Evolutionary conservation across 306 rosid species (phyloP).

Genomic region (Gastrolobium bilobum): DNA sequence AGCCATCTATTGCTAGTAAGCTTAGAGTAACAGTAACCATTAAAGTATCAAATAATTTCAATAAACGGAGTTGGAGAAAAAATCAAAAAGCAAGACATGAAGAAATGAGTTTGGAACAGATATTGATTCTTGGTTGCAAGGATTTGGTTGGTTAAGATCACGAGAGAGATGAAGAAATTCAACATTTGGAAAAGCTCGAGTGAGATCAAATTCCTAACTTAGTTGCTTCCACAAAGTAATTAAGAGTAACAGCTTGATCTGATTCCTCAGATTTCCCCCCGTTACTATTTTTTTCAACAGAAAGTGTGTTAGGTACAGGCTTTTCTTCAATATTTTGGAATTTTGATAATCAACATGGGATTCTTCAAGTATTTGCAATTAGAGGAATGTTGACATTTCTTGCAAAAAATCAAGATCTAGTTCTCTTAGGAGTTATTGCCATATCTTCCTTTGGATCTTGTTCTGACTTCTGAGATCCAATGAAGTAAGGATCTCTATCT

Average conservation of each 20-base stretch:
- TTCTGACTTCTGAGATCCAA: not conserved
- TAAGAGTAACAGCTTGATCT: slow-evolving; percentile 11
- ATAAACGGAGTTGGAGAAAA: not conserved
- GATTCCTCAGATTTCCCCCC: not conserved
- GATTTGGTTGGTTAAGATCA: too few relatives aligned
- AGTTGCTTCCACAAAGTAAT: not conserved
- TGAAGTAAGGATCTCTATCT: not conserved
- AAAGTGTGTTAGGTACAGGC: not conserved
- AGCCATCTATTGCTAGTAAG: too few relatives aligned
- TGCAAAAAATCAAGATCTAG: not conserved
- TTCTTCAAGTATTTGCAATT: not conserved
- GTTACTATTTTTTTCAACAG: not conserved
- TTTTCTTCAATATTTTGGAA: not conserved
- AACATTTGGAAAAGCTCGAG: not conserved
- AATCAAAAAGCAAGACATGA: not conserved
- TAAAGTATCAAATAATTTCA: not conserved
- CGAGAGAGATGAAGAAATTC: too few relatives aligned
- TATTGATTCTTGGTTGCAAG: not conserved
- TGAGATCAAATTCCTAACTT: not conserved
- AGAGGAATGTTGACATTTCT: not conserved
- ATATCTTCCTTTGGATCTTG: not conserved
- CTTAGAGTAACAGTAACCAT: too few relatives aligned
- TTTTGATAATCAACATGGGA: not conserved
- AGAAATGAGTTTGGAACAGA: not conserved
- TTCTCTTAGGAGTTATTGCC: not conserved